A percentile compares a stretch with the other conserved stretches of the same genome.
Conservation (phyloP, 306 rosid genomes). For the Notholithocarpus densiflorus region DNA sequence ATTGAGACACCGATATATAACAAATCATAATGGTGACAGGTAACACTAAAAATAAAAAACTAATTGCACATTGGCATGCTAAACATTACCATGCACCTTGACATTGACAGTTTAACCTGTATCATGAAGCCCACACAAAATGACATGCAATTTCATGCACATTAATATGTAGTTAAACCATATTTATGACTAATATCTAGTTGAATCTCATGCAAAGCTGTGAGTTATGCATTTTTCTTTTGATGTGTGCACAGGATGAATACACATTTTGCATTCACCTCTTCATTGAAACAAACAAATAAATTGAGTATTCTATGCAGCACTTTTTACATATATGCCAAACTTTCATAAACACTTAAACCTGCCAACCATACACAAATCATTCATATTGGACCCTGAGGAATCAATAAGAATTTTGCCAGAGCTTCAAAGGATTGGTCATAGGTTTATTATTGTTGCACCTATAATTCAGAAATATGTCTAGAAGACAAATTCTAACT, state of each 20-base stretch:
- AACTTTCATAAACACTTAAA: neutral
- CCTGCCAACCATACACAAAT: neutral
- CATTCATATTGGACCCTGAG: neutral
- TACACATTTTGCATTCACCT: neutral
- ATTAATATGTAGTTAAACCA: neutral
- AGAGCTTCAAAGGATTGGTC: neutral
- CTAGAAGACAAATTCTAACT: neutral
- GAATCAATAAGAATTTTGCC: neutral
- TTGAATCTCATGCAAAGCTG: neutral
- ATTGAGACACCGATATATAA: neutral
- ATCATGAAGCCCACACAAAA: neutral
- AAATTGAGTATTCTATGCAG: neutral
- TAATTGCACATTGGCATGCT: neutral
- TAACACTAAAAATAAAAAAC: neutral
- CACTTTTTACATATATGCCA: neutral
- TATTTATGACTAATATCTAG: neutral
- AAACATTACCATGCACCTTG: neutral
- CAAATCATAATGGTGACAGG: neutral
- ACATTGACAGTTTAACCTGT: neutral
- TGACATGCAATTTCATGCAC: neutral
- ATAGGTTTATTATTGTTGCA: neutral
- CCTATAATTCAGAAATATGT: neutral
- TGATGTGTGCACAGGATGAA: neutral
- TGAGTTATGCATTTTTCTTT: neutral
- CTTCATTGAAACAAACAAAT: neutral